Conservation (phyloP, 2,329 filamentous ascomycete genomes). For the Fonsecaea nubica region DNA sequence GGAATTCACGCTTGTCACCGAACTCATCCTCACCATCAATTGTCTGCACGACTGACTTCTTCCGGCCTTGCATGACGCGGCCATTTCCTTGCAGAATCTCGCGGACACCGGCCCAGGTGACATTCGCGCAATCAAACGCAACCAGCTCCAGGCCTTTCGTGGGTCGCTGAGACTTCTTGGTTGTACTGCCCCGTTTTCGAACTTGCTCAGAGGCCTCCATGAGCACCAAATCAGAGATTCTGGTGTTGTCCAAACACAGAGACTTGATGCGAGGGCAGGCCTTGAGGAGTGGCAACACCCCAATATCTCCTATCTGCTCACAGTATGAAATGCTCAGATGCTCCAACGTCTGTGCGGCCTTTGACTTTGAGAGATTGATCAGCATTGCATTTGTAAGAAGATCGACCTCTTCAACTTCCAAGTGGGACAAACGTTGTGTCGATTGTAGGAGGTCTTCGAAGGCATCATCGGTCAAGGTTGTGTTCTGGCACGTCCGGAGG, state of each 20-base stretch:
- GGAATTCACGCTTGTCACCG: conserved; percentile 31
- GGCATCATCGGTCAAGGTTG: conserved; percentile 73
- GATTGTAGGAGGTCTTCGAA: conserved; percentile 76
- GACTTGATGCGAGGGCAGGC: conserved; percentile 72
- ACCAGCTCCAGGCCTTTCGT: conserved; percentile 74
- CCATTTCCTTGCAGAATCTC: conserved; percentile 87
- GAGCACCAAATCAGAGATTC: conserved; percentile 83
- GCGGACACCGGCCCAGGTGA: conserved; percentile 90
- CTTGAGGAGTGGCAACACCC: conserved; percentile 83
- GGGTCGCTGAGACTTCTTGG: conserved; percentile 53
- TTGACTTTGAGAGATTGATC: conserved; percentile 75
- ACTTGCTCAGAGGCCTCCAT: conserved; percentile 85
- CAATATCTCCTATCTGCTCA: conserved; percentile 79
- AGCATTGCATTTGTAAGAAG: conserved; percentile 77
- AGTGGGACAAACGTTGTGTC: conserved; percentile 76
- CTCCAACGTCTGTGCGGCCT: conserved; percentile 73
- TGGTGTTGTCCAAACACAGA: conserved; percentile 91
- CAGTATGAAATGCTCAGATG: conserved; percentile 92
- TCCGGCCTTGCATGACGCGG: conserved; percentile 59
- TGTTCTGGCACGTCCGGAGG: conserved; percentile 80
- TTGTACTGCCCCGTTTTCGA: conserved; percentile 65
- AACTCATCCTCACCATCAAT: conserved; percentile 22
- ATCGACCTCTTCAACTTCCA: conserved; percentile 87
- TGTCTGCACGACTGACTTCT: conserved; percentile 35
- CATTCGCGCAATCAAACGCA: conserved; percentile 87